phyloP scores from a whole-genome alignment of 345 rosid genomes.

The Eucalyptus marginata region DNA sequence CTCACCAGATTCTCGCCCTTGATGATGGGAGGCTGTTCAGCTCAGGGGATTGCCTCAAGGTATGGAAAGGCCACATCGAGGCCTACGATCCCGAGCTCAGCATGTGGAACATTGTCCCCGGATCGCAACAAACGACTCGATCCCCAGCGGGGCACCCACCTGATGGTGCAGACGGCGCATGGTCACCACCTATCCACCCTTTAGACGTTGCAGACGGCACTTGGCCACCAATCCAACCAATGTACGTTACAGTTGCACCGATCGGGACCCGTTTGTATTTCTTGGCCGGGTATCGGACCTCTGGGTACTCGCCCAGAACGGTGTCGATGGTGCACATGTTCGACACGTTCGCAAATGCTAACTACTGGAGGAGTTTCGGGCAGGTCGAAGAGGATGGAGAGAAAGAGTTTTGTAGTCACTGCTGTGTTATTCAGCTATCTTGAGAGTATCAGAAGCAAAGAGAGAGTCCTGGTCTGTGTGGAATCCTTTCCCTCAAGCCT shows the following conservation, averaged over 20 bases:
- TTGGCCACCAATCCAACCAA: constrained; percentile 12
- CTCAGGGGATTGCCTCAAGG: constrained; percentile 43
- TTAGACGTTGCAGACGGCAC: neutral
- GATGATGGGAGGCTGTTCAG: constrained; percentile 20
- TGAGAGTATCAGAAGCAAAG: neutral
- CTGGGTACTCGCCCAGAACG: constrained; percentile 2
- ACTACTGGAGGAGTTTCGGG: constrained; percentile 35
- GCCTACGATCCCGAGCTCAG: constrained; percentile 22
- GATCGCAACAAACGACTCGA: constrained; percentile 11
- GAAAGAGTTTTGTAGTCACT: constrained; percentile 38
- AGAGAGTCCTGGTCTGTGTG: neutral
- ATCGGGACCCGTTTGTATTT: constrained; percentile 25
- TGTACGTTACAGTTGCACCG: constrained; percentile 36
- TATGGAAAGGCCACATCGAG: constrained; percentile 54
- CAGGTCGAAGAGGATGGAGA: constrained; percentile 22
- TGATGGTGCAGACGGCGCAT: neutral
- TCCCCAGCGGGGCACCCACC: constrained; percentile 1
- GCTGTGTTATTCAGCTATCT: constrained; percentile 23
- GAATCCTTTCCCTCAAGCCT: neutral
- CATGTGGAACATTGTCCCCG: constrained; percentile 38
- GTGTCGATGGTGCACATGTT: constrained; percentile 20
- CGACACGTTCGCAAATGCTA: constrained; percentile 5
- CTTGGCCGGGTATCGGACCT: constrained; percentile 22
- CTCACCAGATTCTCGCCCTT: constrained; percentile 32
- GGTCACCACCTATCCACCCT: neutral